Conservation (phyloP, 768 basidiomycete genomes). For the Sporobolomyces pararoseus region DNA sequence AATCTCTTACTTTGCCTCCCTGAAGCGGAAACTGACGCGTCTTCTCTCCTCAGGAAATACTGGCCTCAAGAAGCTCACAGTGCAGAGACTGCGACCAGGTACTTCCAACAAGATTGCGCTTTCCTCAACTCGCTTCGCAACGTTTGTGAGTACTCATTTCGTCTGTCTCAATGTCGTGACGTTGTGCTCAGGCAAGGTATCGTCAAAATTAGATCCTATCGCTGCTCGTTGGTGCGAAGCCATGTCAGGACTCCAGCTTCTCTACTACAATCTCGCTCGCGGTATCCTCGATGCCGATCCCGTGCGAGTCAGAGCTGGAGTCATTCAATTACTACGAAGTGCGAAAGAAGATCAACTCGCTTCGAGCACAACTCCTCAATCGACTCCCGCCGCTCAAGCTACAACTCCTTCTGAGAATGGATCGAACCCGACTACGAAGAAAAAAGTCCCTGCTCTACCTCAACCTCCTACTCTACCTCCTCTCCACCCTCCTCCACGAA, state of each 20-base stretch:
- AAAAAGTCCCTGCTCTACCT: not conserved
- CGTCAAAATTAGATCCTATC: constrained; percentile 28
- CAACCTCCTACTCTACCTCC: constrained; percentile 14
- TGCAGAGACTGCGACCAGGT: constrained; percentile 4
- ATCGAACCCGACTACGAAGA: not conserved
- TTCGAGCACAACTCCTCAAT: not conserved
- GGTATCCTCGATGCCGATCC: constrained; percentile 41
- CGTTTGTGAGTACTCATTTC: constrained; percentile 22
- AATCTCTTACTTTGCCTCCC: not conserved
- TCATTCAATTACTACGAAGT: constrained; percentile 35
- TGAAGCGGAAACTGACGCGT: not conserved
- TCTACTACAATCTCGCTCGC: constrained; percentile 37
- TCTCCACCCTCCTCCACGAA: not conserved
- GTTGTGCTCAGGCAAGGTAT: not conserved
- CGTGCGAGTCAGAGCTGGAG: constrained; percentile 29
- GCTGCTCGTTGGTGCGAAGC: constrained; percentile 37
- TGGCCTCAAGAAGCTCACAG: constrained; percentile 33
- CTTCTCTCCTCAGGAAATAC: constrained; percentile 14
- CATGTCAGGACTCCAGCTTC: constrained; percentile 32
- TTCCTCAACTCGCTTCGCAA: constrained; percentile 22
- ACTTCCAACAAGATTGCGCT: constrained; percentile 31
- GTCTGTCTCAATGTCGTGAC: no score
- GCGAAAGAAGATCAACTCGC: constrained; percentile 27
- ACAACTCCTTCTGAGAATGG: not conserved
- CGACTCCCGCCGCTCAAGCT: not conserved